These are phyloP conservation scores for Acacia melanoxylon DNA, from an alignment of 306 rosid genomes.

Conservation along the genomic window DNA sequence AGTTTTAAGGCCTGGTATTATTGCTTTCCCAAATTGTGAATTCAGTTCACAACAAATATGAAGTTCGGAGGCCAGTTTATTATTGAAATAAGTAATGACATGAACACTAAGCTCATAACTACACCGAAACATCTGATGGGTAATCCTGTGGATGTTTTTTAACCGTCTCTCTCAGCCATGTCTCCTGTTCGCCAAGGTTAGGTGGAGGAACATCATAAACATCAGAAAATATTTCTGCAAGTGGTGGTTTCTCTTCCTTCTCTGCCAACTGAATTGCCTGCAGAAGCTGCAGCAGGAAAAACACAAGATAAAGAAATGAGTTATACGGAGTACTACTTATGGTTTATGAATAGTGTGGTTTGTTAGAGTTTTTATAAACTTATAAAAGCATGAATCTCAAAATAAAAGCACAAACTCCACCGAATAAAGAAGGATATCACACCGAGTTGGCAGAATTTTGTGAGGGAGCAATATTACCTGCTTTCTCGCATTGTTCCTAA, in stretches of 20 bases:
- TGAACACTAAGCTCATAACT: slow-evolving; percentile 14
- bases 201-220: slow-evolving; percentile 76
- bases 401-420: not conserved
- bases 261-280: slow-evolving; percentile 90
- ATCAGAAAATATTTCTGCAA: slow-evolving; percentile 70
- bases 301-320: no score
- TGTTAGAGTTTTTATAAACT: not conserved
- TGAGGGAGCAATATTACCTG: slow-evolving; percentile 51
- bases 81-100: not conserved
- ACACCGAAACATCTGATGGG: slow-evolving; percentile 60
- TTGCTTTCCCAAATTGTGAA: not conserved
- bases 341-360: not conserved
- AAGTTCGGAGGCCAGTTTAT: slow-evolving; percentile 7
- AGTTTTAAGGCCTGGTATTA: not conserved
- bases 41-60: not conserved
- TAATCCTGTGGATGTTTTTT: slow-evolving; percentile 59
- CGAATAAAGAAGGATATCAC: not conserved
- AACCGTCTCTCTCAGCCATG: slow-evolving; percentile 58
- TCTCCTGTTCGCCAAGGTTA: slow-evolving; percentile 81
- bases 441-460: not conserved
- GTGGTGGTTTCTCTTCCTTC: slow-evolving; percentile 69
- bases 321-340: no score
- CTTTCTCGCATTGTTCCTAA: slow-evolving; percentile 54
- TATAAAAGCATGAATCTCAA: not conserved
- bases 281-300: slow-evolving; percentile 56